A percentile compares a stretch with the other conserved stretches of the same genome.
Evolutionary conservation across 2,329 filamentous ascomycete species (phyloP).

Genomic region (Cryphonectria carpinicola): DNA sequence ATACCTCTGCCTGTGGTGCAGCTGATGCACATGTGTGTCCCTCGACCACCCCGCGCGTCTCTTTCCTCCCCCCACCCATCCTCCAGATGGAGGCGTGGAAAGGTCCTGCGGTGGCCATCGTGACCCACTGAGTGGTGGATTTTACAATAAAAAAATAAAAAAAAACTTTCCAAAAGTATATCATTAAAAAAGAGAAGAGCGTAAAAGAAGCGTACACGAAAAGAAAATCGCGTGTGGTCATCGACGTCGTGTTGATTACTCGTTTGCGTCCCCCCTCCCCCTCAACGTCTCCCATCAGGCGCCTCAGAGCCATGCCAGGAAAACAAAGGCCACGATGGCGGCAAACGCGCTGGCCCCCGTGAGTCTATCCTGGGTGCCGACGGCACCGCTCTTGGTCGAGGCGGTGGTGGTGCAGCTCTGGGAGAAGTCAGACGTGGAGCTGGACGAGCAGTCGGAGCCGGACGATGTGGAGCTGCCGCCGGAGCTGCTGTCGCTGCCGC

Average conservation of each 20-base stretch:
- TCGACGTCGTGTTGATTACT: constrained; percentile 12
- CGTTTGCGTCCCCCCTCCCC: not conserved
- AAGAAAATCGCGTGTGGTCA: constrained; percentile 16
- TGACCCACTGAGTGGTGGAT: not conserved
- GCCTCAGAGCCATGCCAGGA: constrained; percentile 38
- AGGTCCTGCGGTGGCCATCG: not conserved
- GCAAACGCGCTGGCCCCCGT: constrained; percentile 43
- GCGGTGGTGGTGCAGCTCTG: constrained; percentile 39
- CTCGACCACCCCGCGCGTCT: not conserved
- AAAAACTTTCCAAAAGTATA: constrained; percentile 1
- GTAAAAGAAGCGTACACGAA: constrained; percentile 11
- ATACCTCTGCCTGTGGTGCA: not conserved
- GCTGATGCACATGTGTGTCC: not conserved
- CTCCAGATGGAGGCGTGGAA: not conserved
- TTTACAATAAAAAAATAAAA: not conserved
- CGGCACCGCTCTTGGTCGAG: constrained; percentile 39
- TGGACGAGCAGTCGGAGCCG: constrained; percentile 33
- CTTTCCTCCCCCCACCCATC: not conserved
- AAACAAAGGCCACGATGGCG: constrained; percentile 41
- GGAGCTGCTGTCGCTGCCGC: constrained; percentile 32
- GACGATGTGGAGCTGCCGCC: constrained; percentile 25
- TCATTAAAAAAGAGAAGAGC: not conserved
- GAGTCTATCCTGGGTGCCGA: constrained; percentile 34
- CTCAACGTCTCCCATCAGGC: not conserved
- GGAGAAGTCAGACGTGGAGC: constrained; percentile 37